These are phyloP conservation scores for Triadica sebifera DNA, from an alignment of 345 rosid species.

Conservation along the genomic window DNA sequence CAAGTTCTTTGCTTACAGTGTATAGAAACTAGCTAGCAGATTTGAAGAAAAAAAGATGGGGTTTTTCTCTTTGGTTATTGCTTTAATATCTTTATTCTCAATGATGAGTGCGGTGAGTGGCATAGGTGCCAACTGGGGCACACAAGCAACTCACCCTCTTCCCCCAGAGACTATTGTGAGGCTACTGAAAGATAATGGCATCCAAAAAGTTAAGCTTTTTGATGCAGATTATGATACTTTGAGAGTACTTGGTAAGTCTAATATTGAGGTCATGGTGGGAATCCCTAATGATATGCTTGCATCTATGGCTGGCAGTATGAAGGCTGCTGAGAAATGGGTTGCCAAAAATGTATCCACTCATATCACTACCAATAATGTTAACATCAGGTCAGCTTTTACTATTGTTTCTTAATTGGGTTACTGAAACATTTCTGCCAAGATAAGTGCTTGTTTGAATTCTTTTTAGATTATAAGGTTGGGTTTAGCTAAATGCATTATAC, in stretches of 20 bases:
- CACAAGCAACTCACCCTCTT: conserved; percentile 73
- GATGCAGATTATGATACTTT: conserved; percentile 75
- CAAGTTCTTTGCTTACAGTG: neutral
- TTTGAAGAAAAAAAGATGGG: conserved; percentile 24
- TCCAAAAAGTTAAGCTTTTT: conserved; percentile 88
- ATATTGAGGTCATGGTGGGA: conserved; percentile 96
- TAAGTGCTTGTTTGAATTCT: neutral
- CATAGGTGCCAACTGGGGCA: conserved; percentile 73
- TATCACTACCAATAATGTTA: conserved; percentile 49
- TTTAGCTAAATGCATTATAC: neutral
- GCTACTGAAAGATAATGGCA: conserved; percentile 62
- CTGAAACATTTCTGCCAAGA: neutral
- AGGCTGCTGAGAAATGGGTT: conserved; percentile 96
- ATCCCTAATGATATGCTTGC: conserved; percentile 92
- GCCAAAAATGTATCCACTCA: conserved; percentile 71
- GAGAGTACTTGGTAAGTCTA: conserved; percentile 62
- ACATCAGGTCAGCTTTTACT: conserved; percentile 60
- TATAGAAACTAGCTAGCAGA: conserved; percentile 5
- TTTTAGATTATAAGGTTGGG: neutral
- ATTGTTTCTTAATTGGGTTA: neutral
- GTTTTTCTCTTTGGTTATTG: conserved; percentile 23
- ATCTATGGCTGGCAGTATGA: conserved; percentile 55
- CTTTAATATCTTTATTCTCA: conserved; percentile 26
- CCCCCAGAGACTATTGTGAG: conserved; percentile 71
- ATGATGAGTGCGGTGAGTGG: conserved; percentile 42